Conservation (phyloP, 1,284 basidiomycete genomes). For the Phellinidium pouzarii region DNA sequence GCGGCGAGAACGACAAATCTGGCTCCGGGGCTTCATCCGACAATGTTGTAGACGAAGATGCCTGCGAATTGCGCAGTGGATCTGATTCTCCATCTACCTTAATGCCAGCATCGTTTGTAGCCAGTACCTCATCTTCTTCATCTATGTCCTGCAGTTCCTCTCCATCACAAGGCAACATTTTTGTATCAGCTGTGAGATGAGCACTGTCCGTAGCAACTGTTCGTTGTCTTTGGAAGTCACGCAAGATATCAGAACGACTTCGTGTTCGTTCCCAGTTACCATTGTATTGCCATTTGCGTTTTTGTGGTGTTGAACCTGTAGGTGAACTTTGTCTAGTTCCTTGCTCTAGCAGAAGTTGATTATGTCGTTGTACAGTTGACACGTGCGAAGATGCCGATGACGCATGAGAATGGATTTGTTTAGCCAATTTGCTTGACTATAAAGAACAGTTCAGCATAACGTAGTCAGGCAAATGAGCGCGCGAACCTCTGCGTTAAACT, state of each 20-base stretch:
- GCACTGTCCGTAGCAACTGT: not conserved
- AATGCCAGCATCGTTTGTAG: not conserved
- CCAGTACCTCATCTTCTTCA: not conserved
- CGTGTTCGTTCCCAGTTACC: constrained; percentile 66
- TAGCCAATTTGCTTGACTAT: constrained; percentile 21
- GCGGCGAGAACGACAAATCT: not conserved
- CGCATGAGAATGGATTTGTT: constrained; percentile 35
- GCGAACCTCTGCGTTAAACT: constrained; percentile 45
- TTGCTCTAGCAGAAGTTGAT: constrained; percentile 46
- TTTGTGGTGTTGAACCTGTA: constrained; percentile 66
- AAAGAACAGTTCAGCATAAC: not conserved
- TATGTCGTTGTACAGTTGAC: constrained; percentile 41
- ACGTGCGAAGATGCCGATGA: constrained; percentile 37
- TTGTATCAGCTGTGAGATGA: not conserved
- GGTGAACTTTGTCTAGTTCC: constrained; percentile 56
- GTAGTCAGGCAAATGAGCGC: not conserved
- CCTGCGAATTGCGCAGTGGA: not conserved
- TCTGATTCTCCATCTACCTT: constrained; percentile 1
- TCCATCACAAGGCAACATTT: not conserved
- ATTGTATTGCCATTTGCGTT: constrained; percentile 58
- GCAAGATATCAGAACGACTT: constrained; percentile 37
- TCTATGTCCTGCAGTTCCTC: constrained; percentile 4
- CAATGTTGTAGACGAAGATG: not conserved
- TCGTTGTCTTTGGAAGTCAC: constrained; percentile 3
- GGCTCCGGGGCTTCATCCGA: constrained; percentile 1